Evolutionary conservation across 331 rosid species (phyloP).

Genomic region (Erythrophleum ivorense): DNA sequence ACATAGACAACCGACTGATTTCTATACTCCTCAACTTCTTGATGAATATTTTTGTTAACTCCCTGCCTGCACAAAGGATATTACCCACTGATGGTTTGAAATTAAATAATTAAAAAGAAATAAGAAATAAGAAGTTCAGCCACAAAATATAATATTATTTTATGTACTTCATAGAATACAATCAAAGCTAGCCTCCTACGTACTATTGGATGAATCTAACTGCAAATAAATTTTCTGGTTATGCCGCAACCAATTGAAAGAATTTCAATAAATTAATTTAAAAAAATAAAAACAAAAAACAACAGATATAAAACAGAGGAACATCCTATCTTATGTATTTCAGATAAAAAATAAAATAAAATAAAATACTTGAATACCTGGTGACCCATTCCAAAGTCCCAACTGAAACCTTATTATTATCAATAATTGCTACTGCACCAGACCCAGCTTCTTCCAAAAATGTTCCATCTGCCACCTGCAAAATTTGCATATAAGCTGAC

Average conservation of each 20-base stretch:
- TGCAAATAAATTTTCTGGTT: constrained; percentile 16
- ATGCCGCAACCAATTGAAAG: neutral
- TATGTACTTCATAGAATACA: constrained; percentile 17
- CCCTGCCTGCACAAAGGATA: constrained; percentile 70
- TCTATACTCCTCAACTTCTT: constrained; percentile 56
- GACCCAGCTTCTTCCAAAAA: constrained; percentile 96
- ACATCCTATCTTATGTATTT: constrained; percentile 21
- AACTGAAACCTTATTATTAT: constrained; percentile 71
- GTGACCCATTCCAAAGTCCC: constrained; percentile 94
- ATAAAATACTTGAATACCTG: constrained; percentile 57
- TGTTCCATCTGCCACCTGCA: constrained; percentile 84
- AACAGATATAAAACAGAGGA: constrained; percentile 10
- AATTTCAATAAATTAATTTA: neutral
- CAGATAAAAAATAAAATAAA: constrained; percentile 11
- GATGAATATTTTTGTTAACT: constrained; percentile 52
- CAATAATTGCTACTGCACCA: constrained; percentile 83
- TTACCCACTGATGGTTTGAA: constrained; percentile 17
- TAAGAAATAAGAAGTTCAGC: neutral
- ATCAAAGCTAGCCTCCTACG: neutral
- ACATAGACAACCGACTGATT: constrained; percentile 85
- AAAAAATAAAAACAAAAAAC: neutral
- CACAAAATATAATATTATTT: neutral
- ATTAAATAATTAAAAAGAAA: neutral
- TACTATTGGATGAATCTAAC: constrained; percentile 27
- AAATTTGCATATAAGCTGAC: constrained; percentile 29